Evolutionary conservation across 768 basidiomycete genomes (phyloP), one percentile per base, ranked within the genome.

Genomic region (Lactarius akahatsu): DNA sequence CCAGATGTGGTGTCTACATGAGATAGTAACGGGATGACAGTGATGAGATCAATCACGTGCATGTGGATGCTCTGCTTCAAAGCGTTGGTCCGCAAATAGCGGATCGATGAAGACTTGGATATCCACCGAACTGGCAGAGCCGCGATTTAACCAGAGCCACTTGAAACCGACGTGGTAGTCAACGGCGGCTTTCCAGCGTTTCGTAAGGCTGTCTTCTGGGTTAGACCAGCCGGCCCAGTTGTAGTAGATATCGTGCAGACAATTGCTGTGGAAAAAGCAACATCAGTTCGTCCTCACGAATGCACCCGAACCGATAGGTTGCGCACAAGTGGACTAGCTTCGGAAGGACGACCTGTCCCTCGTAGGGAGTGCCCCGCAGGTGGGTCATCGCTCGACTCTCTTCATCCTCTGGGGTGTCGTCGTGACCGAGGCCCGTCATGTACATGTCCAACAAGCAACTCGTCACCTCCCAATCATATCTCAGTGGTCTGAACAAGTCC

Each of bases 291-390:
- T 28, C 10, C 0, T 30, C 55, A 57, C 32, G 10, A 34, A 9
- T 34, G 34, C 8, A 9, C 9, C 26, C 6, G 16, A 10, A 20
- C 11, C 18, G 30, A 20, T 6, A 38, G 2, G 20, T 41, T 11
- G 78, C 82, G 57, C 63, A 83, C 82, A 84, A 84, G 72, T 84
- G 82, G 64, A 84, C 70, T 26, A 84, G 71, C 69, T 82, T 82
- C 16, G 82, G 82, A 28, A 81, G 71, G 61, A 84, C 70, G 26
- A 74, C 73, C n/a, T 74, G 71, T 52, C 79, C 80, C 74, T 79
- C 76, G 66, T 81, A 80, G 6, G 80, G 80, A 2, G 82, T 83
- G 52, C 71, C 71, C 32, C 71, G 61, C 30, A 76, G 70, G 63
- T 80, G 77, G 28, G 75, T 70, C 67, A 81, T 79, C 47, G 57